These are phyloP conservation scores for Vitis rupestris DNA, from an alignment of 164 flowering plant genomes.

Conservation along the genomic window DNA sequence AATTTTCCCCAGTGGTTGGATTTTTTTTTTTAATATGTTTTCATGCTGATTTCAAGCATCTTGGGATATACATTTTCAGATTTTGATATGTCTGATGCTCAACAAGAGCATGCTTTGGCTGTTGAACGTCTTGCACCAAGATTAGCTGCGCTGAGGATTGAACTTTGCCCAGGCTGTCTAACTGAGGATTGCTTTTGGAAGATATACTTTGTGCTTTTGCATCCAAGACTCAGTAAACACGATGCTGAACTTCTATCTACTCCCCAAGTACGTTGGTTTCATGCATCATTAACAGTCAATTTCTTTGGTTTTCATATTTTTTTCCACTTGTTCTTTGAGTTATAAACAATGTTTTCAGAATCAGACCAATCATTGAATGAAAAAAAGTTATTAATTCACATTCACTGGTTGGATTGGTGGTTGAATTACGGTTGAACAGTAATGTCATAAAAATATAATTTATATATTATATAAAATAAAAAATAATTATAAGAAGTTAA, in stretches of 20 bases:
- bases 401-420: too few relatives aligned
- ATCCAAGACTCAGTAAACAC: constrained; percentile 73
- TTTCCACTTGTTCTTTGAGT: background rate
- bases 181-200: constrained; percentile 89
- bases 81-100: constrained; percentile 88
- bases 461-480: too few relatives aligned
- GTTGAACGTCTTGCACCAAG: constrained; percentile 81
- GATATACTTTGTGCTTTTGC: constrained; percentile 89
- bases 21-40: too few relatives aligned
- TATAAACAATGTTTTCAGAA: too few relatives aligned
- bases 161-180: constrained; percentile 87
- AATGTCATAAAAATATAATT: too few relatives aligned
- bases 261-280: constrained; percentile 57
- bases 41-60: background rate
- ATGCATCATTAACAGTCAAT: background rate
- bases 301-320: background rate
- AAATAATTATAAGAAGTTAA: too few relatives aligned
- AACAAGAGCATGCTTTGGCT: constrained; percentile 86
- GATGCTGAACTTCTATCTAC: constrained; percentile 71
- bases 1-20: too few relatives aligned
- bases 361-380: too few relatives aligned
- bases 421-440: too few relatives aligned
- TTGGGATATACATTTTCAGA: constrained; percentile 41
- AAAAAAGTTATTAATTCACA: too few relatives aligned
- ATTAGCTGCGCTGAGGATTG: constrained; percentile 87